Percentiles rank a stretch among this genome's conserved stretches.
Evolutionary conservation across 1,284 basidiomycete genomes (phyloP).

Genomic region (Cryptococcus wingfieldii): DNA sequence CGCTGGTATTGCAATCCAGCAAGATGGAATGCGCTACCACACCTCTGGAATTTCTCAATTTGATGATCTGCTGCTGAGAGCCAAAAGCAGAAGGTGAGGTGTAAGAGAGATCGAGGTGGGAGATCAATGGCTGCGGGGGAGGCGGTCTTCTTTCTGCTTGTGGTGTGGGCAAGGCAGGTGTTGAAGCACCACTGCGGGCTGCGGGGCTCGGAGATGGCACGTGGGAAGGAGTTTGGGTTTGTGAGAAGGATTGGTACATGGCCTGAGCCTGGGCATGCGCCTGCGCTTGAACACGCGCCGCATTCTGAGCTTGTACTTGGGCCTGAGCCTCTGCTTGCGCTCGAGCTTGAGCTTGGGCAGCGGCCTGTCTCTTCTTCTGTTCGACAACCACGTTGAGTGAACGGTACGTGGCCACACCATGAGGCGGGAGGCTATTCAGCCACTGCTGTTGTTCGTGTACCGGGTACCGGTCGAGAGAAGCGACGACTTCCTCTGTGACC

Average conservation of each 20-base stretch:
- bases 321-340: neutral
- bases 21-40: constrained; percentile 41
- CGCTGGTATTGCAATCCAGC: constrained; percentile 28
- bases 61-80: constrained; percentile 20
- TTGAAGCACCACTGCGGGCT: constrained; percentile 3
- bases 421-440: constrained; percentile 30
- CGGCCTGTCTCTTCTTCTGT: constrained; percentile 22
- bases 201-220: neutral
- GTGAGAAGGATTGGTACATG: neutral
- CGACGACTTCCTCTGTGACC: constrained; percentile 43
- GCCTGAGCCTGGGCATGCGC: neutral
- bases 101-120: constrained; percentile 27
- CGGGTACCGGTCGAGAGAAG: constrained; percentile 39
- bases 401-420: constrained; percentile 31
- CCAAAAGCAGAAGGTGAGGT: neutral
- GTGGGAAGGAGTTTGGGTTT: no score
- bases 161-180: neutral
- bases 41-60: constrained; percentile 40
- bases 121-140: constrained; percentile 25
- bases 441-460: constrained; percentile 40
- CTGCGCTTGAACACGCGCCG: constrained; percentile 3
- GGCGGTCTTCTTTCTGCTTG: constrained; percentile 12
- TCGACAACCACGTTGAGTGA: constrained; percentile 32
- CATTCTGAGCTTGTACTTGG: constrained; percentile 1
- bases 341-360: neutral